Conservation (phyloP, 1,284 basidiomycete genomes). For the Retiboletus flavoniger region DNA sequence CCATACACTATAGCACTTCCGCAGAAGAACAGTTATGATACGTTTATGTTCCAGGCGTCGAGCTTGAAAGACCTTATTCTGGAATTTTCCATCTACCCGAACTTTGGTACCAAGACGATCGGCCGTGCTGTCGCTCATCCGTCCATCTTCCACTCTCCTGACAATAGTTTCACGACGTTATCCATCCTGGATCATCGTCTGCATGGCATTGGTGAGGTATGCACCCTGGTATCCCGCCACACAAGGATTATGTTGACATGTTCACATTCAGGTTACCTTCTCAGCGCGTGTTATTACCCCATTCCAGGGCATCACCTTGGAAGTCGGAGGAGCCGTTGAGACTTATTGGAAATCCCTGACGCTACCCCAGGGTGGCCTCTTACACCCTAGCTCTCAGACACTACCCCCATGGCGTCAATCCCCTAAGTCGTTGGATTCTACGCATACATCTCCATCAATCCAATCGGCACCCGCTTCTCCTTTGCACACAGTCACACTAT, state of each 20-base stretch:
- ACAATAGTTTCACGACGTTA: slow-evolving; percentile 48
- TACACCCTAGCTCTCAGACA: slow-evolving; percentile 32
- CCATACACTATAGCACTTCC: slow-evolving; percentile 90
- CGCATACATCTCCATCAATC: slow-evolving; percentile 65
- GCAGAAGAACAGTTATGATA: slow-evolving; percentile 75
- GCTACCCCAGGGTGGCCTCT: slow-evolving; percentile 46
- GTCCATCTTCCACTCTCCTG: slow-evolving; percentile 63
- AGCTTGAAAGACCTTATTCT: slow-evolving; percentile 71
- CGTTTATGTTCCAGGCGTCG: slow-evolving; percentile 85
- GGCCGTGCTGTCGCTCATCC: slow-evolving; percentile 90
- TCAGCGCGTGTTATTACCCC: slow-evolving; percentile 87
- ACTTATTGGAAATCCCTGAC: slow-evolving; percentile 96
- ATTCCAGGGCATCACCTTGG: slow-evolving; percentile 92
- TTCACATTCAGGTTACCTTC: slow-evolving; percentile 69
- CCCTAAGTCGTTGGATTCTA: slow-evolving; percentile 44
- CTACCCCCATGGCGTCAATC: slow-evolving; percentile 36
- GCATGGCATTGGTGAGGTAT: slow-evolving; percentile 91
- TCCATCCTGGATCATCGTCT: slow-evolving; percentile 92
- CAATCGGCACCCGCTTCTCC: slow-evolving; percentile 41
- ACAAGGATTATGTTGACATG: slow-evolving; percentile 15
- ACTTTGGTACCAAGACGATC: slow-evolving; percentile 97
- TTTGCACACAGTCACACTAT: slow-evolving; percentile 67
- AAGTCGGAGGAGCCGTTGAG: slow-evolving; percentile 92
- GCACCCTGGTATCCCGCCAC: slow-evolving; percentile 8
- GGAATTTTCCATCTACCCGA: slow-evolving; percentile 96